Evolutionary conservation across 1,284 basidiomycete genomes (phyloP), one percentile per base, ranked within the genome.

Genomic region (Psilocybe mexicana): DNA sequence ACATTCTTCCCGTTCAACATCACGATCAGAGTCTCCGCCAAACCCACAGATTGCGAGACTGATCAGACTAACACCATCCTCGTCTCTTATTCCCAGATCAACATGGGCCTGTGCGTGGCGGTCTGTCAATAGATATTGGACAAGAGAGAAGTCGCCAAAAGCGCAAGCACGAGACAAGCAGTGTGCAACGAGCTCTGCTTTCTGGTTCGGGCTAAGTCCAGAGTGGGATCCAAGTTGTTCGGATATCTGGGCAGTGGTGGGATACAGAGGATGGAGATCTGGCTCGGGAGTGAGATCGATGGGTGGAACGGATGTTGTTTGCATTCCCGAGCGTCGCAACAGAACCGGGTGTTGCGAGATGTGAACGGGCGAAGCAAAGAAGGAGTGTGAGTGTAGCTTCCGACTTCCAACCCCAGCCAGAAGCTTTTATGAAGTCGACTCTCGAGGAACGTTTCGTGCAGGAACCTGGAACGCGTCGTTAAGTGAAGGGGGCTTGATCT

Each of bases 1-100:
- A 59, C 87, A 91, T 72, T 97, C 94, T 71, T 96, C 93, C 60
- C 90, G 81, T 68, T 95, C 93, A 12, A 93, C 80, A 58, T 92
- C 90, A 63, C 86, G 82, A 61, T 93, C 90, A n/a, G 82, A 81
- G 58, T 92, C 90, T 52, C 86, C 84, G 24, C 92, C 91, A 70
- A 94, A 95, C 7, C 90, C 88, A 62, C 91, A 83, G 63, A 94
- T 91, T n/a, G 88, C 79, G 60, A 87, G 79, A 65, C 88, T 92
- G 67, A 94, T 81, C 45, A 94, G 75, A 43, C 89, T 87, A 54
- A 93, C 77, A 12, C 91, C 92, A 64, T 95, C 93, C 55, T 95
- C 93, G 72, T 95, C 93, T 63, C 85, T 82, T 55, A 81, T 72
- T 48, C 76, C 74, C 48, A 93, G 79, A 72, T 93, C 89, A 57